A percentile compares a stretch with the other conserved stretches of the same genome.
Conservation (phyloP, 495 filamentous ascomycete genomes). For the Xylaria castorea region DNA sequence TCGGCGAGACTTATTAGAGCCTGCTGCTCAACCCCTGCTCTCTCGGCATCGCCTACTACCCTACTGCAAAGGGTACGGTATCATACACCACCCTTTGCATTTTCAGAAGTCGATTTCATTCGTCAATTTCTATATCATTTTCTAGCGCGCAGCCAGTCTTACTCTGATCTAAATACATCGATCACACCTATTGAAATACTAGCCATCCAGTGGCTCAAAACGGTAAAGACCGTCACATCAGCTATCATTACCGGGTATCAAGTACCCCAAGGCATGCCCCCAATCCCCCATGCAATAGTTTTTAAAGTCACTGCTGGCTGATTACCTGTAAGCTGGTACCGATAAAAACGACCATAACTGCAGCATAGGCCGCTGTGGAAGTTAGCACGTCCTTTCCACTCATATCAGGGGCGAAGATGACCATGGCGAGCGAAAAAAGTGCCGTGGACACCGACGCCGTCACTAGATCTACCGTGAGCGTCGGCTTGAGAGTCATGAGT, state of each 20-base stretch:
- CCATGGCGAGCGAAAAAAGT: background rate
- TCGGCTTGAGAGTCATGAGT: background rate
- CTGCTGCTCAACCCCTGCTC: background rate
- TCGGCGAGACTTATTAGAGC: background rate
- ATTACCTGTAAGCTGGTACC: background rate
- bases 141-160: background rate
- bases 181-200: background rate
- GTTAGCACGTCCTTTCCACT: background rate
- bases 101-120: background rate
- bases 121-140: background rate
- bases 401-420: background rate
- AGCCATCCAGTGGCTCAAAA: background rate
- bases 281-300: too few relatives aligned
- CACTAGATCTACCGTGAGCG: background rate
- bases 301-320: background rate
- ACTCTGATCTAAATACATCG: background rate
- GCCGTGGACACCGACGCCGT: background rate
- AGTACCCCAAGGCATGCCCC: background rate
- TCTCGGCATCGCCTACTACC: background rate
- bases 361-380: background rate
- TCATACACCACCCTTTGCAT: background rate
- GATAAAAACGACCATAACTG: background rate
- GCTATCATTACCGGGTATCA: too few relatives aligned
- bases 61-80: background rate
- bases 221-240: too few relatives aligned